Conservation (phyloP, 768 basidiomycete species). For the Suillus clintonianus region DNA sequence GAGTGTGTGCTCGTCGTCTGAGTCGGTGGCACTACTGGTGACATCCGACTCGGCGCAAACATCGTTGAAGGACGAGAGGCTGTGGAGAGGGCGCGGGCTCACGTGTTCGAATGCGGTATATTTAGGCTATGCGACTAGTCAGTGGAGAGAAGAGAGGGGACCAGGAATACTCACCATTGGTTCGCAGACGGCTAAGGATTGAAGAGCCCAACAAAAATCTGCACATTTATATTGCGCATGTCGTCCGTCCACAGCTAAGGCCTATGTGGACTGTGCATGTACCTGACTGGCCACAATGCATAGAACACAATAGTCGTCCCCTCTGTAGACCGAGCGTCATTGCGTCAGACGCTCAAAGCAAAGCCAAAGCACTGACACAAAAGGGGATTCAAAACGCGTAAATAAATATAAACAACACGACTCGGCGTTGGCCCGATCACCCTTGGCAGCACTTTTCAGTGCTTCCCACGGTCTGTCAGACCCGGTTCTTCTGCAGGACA, state of each 20-base stretch:
- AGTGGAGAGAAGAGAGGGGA: not conserved
- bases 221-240: not conserved
- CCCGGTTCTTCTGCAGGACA: no score
- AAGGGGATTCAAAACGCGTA: not conserved
- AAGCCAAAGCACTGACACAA: not conserved
- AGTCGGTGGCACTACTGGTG: not conserved
- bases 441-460: no score
- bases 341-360: not conserved
- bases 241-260: not conserved
- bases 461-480: no score
- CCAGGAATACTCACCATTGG: not conserved
- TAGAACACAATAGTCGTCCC: not conserved
- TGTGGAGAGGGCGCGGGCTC: not conserved
- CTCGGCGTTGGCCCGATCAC: no score
- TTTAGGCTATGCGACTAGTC: not conserved
- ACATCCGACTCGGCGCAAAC: not conserved
- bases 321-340: not conserved
- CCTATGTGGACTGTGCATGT: not conserved
- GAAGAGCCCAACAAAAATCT: no score
- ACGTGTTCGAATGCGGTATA: not conserved
- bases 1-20: slow-evolving; percentile 42
- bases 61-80: not conserved
- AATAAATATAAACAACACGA: not conserved
- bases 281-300: not conserved
- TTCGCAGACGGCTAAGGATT: no score